phyloP scores from a whole-genome alignment of 2,329 filamentous ascomycete species.

The Meredithiella fracta region DNA sequence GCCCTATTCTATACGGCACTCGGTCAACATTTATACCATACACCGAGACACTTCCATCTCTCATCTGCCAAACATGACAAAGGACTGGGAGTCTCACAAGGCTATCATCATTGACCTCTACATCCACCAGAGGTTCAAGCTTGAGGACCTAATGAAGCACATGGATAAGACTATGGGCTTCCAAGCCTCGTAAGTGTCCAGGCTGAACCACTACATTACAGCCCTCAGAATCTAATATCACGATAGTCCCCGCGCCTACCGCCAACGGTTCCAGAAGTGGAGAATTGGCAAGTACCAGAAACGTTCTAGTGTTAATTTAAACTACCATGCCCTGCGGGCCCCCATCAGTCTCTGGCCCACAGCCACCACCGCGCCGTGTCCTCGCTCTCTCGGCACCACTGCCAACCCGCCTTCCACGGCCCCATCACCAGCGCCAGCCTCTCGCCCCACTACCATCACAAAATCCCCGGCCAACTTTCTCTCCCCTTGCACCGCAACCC shows the following conservation, averaged over 20 bases:
- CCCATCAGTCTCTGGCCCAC: neutral
- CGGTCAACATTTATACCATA: neutral
- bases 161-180: constrained; percentile 25
- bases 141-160: constrained; percentile 25
- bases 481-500: too few species aligned
- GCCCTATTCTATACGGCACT: neutral
- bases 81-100: constrained; percentile 26
- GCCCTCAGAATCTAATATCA: neutral
- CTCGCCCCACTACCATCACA: too few species aligned
- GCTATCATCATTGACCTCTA: constrained; percentile 26
- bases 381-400: too few species aligned
- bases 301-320: constrained; percentile 10
- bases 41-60: neutral
- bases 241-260: constrained; percentile 28
- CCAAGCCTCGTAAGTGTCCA: constrained; percentile 25
- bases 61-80: constrained; percentile 25
- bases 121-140: constrained; percentile 24
- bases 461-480: too few species aligned
- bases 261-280: constrained; percentile 32
- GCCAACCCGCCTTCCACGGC: too few species aligned
- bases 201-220: neutral
- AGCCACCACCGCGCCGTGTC: neutral
- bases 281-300: constrained; percentile 30
- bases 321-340: neutral
- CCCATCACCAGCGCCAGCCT: too few species aligned